Evolutionary conservation across 257 asterid species (phyloP), one percentile per base, ranked within the genome.

Genomic region (Nicotiana undulata): DNA sequence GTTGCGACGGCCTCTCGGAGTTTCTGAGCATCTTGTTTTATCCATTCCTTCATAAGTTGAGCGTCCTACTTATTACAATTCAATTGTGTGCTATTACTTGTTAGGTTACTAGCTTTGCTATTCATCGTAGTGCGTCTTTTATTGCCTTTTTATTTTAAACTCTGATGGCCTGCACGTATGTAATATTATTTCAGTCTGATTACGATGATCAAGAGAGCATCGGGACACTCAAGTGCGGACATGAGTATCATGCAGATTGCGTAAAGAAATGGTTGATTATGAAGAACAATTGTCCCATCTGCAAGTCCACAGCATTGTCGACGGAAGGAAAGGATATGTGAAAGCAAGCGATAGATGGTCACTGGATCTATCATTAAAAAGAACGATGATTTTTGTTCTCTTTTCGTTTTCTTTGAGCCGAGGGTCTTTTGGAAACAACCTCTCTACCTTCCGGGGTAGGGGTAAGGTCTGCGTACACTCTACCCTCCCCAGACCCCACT

Each of bases 221-320:
- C 2, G 97, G 93, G 53, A 84, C 83, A 0, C 90, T 92, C 7
- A 89, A 88, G 13, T 94, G 98, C 49, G 92, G 92, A 20, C 97
- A 94, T 29, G 97, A 91, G 76, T 94, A 92, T 82, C 97, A 94
- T 83, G 88, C 77, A 9, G 95, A 85, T 31, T 94, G 97, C 87
- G 80, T 94, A 70, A 90, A 80, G 87, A 93, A 89, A 84, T 94
- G 97, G 97, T 86, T 94, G 86, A 81, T 83, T 31, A 76, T 89
- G 86, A 94, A 94, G 90, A 92, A 92, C 72, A 78, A 86, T 9
- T 92, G 98, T 65, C 95, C 97, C 4, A 89, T 94, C 15, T 94
- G 95, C 97, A 94, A 92, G 85, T 88, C 95, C 26, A 85, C 92
- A 15, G 95, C 92, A 63, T 82, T 91, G 87, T 78, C 60, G 28